Evolutionary conservation across 345 rosid genomes (phyloP), one percentile per base, ranked within the genome.

Genomic region (Trapa bicornis): DNA sequence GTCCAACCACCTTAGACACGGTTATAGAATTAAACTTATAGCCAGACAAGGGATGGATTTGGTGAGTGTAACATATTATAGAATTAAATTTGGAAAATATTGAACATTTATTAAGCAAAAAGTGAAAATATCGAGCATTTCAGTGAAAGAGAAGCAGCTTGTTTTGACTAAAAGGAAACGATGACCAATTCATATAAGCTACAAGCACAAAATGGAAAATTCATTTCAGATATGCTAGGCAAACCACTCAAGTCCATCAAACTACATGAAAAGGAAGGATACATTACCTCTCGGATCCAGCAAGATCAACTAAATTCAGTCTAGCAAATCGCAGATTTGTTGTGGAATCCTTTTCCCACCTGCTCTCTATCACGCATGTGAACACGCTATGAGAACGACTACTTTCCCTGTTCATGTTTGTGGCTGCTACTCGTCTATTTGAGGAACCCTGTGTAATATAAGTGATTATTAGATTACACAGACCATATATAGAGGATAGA

Each of bases 371-470:
- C 62, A 83, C 89, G 43, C 99, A 91, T 10, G 96, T 94, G 70
- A 91, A 88, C 67, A 94, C 99, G 75, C 97, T 80, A 65, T 94
- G 96, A 1, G 99, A 94, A 71, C 96, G 80, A 68, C 99, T 94
- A 81, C 99, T 94, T 72, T 94, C 97, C 75, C 96, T 83, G 47
- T 94, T 94, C 99, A 88, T 94, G 76, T 91, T 87, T 64, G 97
- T 94, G 56, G 99, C 89, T 57, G 91, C 96, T 70, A 94, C 96
- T 86, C 77, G 91, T 70, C 99, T 80, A 80, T 89, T 90, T 78
- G 85, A 70, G 60, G 97, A 86, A 67, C 96, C 95, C 97, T 94
- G 73, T 63, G 61, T 67, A 67, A 64, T 66, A 36, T 50, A 68
- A 36, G 12, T 5, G 1, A 29, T 37, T 13, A 47, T 35, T 5